Percentiles rank a stretch among this genome's conserved stretches.
phyloP scores from a whole-genome alignment of 805 yeast species.

The Yamadazyma olivae region DNA sequence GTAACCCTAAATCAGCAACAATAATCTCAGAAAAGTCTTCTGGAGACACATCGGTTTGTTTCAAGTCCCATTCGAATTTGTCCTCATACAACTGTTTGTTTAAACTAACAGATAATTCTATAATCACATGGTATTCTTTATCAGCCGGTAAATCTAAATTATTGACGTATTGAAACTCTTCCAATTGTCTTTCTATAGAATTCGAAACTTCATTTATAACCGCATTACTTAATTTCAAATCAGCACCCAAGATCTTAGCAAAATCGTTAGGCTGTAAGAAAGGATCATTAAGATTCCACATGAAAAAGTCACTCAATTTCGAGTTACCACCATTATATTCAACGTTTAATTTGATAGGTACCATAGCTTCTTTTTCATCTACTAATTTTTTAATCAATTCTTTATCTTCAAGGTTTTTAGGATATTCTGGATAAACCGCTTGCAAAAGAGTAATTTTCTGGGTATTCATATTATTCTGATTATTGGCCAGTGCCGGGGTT shows the following conservation, averaged over 20 bases:
- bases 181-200: conserved; percentile 76
- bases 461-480: conserved; percentile 11
- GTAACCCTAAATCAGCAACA: conserved; percentile 79
- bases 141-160: conserved; percentile 58
- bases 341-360: conserved; percentile 65
- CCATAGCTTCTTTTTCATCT: conserved; percentile 40
- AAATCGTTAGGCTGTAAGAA: conserved; percentile 69
- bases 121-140: conserved; percentile 66
- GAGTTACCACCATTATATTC: conserved; percentile 52
- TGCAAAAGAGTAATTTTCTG: conserved; percentile 26
- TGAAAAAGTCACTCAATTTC: conserved; percentile 57
- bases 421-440: conserved; percentile 22
- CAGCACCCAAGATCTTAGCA: conserved; percentile 75
- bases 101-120: conserved; percentile 77
- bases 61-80: conserved; percentile 90
- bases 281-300: conserved; percentile 71
- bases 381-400: conserved; percentile 20
- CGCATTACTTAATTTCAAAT: conserved; percentile 72
- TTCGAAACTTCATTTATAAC: conserved; percentile 62
- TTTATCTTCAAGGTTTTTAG: conserved; percentile 21
- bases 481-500: conserved; percentile 4
- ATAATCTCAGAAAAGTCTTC: conserved; percentile 80
- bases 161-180: conserved; percentile 65
- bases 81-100: conserved; percentile 86
- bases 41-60: conserved; percentile 57